phyloP scores from a whole-genome alignment of 2,329 filamentous ascomycete species.

The Paracoccidioides brasiliensis region DNA sequence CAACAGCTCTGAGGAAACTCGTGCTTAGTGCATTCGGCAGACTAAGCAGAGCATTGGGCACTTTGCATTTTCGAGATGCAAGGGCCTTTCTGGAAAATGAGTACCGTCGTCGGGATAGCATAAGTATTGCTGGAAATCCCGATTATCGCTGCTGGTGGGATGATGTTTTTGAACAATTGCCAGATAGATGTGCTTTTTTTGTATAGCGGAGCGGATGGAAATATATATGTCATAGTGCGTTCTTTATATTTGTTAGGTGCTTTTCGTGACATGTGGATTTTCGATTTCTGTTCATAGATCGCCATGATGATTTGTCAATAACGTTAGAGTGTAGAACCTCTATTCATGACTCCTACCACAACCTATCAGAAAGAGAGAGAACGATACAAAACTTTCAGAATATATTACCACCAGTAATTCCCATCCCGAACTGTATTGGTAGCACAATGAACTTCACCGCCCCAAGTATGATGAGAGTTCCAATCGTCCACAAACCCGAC shows the following conservation, averaged over 20 bases:
- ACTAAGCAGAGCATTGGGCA: slow-evolving; percentile 8
- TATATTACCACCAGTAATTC: slow-evolving; percentile 6
- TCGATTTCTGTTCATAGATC: neutral
- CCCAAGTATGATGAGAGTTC: slow-evolving; percentile 13
- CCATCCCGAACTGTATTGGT: slow-evolving; percentile 11
- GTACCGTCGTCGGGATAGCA: slow-evolving; percentile 1
- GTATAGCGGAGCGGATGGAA: neutral
- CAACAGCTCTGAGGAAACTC: neutral
- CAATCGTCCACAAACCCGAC: slow-evolving; percentile 14
- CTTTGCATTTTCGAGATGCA: slow-evolving; percentile 7
- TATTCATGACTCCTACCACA: neutral
- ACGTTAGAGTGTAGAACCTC: neutral
- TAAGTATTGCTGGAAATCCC: neutral
- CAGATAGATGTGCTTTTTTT: slow-evolving; percentile 6
- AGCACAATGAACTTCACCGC: slow-evolving; percentile 16
- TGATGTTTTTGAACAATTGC: slow-evolving; percentile 8
- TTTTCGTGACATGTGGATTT: neutral
- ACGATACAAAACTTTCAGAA: neutral
- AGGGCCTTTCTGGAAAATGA: slow-evolving; percentile 5
- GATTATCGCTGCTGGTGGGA: slow-evolving; percentile 7
- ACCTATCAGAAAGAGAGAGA: neutral
- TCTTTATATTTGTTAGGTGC: neutral
- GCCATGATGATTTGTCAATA: neutral
- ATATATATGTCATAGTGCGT: neutral
- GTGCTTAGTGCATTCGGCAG: slow-evolving; percentile 2